Evolutionary conservation across 352 stramenopile species (phyloP).

Genomic region (Phytophthora citricola): DNA sequence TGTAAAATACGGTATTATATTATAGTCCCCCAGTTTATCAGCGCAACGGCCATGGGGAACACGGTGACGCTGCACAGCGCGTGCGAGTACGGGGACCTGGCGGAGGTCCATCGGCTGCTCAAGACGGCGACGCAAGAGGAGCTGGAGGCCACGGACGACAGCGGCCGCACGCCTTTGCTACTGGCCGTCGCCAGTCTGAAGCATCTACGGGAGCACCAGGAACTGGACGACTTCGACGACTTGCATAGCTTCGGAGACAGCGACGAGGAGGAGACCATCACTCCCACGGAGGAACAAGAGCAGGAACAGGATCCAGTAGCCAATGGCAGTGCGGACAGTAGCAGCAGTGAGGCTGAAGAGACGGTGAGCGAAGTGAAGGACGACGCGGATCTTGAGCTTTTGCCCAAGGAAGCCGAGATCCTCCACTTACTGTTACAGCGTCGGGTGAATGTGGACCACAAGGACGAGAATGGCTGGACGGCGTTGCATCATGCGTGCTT

Average conservation of each 20-base stretch:
- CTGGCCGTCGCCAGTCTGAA: slow-evolving; percentile 71
- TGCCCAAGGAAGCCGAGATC: slow-evolving; percentile 78
- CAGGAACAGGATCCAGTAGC: slow-evolving; percentile 14
- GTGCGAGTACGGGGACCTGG: slow-evolving; percentile 79
- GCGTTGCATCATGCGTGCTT: slow-evolving; percentile 84
- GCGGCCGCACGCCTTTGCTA: slow-evolving; percentile 77
- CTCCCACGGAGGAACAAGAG: neutral
- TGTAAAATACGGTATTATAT: neutral
- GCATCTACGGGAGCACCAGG: slow-evolving; percentile 45
- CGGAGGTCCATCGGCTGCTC: slow-evolving; percentile 62
- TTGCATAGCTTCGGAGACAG: slow-evolving; percentile 31
- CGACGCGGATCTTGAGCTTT: slow-evolving; percentile 55
- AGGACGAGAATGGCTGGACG: slow-evolving; percentile 87
- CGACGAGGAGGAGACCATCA: slow-evolving; percentile 31
- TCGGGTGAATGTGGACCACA: slow-evolving; percentile 81
- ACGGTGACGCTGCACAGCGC: slow-evolving; percentile 81
- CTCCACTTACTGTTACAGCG: slow-evolving; percentile 75
- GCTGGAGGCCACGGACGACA: slow-evolving; percentile 77
- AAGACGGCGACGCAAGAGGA: slow-evolving; percentile 66
- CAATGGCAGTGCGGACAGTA: slow-evolving; percentile 13
- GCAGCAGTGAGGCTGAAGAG: slow-evolving; percentile 28
- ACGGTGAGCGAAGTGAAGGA: slow-evolving; percentile 62
- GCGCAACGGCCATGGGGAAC: slow-evolving; percentile 70
- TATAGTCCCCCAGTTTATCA: slow-evolving; percentile 14
- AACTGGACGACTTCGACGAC: slow-evolving; percentile 56